phyloP scores from a whole-genome alignment of 2,329 filamentous ascomycete species.

The Exophiala xenobiotica region DNA sequence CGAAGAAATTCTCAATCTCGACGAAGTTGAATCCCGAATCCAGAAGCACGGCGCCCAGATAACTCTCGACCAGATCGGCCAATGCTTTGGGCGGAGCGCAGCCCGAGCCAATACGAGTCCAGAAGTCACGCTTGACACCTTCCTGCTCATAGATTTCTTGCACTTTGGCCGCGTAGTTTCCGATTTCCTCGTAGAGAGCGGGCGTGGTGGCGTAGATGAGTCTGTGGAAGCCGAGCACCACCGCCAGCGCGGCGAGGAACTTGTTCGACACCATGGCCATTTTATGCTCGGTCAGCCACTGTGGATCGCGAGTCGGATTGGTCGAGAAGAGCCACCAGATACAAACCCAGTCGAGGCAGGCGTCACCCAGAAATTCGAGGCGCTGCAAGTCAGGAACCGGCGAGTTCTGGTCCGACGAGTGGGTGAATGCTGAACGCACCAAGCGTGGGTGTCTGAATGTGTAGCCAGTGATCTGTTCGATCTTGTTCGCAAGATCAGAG shows the following conservation, averaged over 20 bases:
- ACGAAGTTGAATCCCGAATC: constrained; percentile 78
- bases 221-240: constrained; percentile 72
- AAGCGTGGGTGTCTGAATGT: constrained; percentile 73
- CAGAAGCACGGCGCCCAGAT: constrained; percentile 86
- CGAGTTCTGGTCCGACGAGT: constrained; percentile 78
- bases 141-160: constrained; percentile 45
- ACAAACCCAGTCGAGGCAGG: constrained; percentile 80
- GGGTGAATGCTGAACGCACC: constrained; percentile 80
- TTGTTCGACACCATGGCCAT: constrained; percentile 99
- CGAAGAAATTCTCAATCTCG: constrained; percentile 74
- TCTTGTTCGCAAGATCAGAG: constrained; percentile 62
- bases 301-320: constrained; percentile 78
- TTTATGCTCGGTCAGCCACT: constrained; percentile 98
- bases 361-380: constrained; percentile 87
- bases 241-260: constrained; percentile 80
- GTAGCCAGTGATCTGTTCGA: constrained; percentile 62
- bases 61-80: constrained; percentile 84
- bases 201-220: constrained; percentile 58
- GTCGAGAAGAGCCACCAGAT: constrained; percentile 77
- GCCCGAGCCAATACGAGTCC: constrained; percentile 40
- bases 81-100: constrained; percentile 55
- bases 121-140: constrained; percentile 41
- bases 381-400: constrained; percentile 85
- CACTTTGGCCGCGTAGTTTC: constrained; percentile 44
- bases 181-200: constrained; percentile 38